Evolutionary conservation across 768 basidiomycete genomes (phyloP), one percentile per base, ranked within the genome.

Genomic region (Lactarius pseudohatsudake): DNA sequence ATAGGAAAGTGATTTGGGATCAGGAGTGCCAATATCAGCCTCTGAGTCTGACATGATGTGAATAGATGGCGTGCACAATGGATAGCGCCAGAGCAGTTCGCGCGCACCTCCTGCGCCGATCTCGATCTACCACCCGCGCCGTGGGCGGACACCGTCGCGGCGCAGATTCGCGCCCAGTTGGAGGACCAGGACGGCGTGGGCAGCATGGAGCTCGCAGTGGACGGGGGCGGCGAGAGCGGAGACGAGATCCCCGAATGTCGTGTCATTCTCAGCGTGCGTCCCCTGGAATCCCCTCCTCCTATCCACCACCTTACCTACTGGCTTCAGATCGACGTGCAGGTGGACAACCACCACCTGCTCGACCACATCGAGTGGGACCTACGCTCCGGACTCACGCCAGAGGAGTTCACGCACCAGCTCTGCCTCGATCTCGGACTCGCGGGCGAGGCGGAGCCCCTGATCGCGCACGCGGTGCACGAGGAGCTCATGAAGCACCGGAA

Each of bases 351-450:
- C 74, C 94, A 96, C 76, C 82, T 99, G 1, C 81, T 91, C 64
- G 97, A 99, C 78, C 92, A 95, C 74, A 94, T 99, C 70, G 97
- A 99, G 77, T 99, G 96, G 96, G 96, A 99, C 77, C 84, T 98
- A n/a, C 85, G 92, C 56, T 96, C 96, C 4, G 85, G 90, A 4
- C 82, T 98, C 43, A 96, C 94, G 0, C 96, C 96, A 1, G 91
- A 96, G 74, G 81, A 79, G 1, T 98, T 98, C 72, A 85, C 96
- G 0, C 77, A 79, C 45, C 86, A 84, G 59, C 88, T 98, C 40
- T 94, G 92, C 72, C 75, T 81, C 28, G 97, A 98, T 69, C 85
- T 98, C 18, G 95, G 94, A 8, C 82, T 99, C 2, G 82, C 89
- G 0, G 92, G 94, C 45, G 94, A 96, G 75, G 92, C 96, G 0